These are phyloP conservation scores for Chondrus crispus DNA, from an alignment of 23 red algal species.

Conservation along the genomic window DNA sequence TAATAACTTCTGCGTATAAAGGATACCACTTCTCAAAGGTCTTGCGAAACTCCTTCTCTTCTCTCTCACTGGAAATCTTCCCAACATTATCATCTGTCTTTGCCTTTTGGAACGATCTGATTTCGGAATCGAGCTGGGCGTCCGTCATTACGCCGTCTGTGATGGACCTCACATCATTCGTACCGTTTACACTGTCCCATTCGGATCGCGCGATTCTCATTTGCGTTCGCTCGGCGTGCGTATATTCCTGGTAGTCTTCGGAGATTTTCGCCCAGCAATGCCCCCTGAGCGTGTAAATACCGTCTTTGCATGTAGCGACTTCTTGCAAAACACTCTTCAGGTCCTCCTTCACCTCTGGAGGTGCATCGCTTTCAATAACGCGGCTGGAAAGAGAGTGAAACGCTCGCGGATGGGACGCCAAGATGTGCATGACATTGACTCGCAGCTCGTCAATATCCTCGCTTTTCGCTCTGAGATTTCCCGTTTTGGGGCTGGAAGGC, in stretches of 20 bases:
- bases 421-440: background rate
- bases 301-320: background rate
- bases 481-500: background rate
- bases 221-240: background rate
- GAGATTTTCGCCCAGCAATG: background rate
- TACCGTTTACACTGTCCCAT: background rate
- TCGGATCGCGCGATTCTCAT: background rate
- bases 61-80: background rate
- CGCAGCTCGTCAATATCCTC: background rate
- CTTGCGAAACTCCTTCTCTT: background rate
- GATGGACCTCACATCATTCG: background rate
- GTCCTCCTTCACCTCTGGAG: background rate
- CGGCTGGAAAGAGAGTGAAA: background rate
- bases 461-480: background rate
- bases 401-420: background rate
- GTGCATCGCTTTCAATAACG: background rate
- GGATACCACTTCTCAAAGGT: background rate
- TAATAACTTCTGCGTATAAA: background rate
- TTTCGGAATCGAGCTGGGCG: background rate
- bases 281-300: background rate
- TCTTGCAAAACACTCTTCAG: background rate
- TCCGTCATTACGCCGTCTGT: background rate
- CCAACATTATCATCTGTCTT: background rate
- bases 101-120: background rate
- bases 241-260: background rate